Base-by-base conservation (phyloP, 176 grass and related monocot genomes). In the Carex myosuroides region DNA sequence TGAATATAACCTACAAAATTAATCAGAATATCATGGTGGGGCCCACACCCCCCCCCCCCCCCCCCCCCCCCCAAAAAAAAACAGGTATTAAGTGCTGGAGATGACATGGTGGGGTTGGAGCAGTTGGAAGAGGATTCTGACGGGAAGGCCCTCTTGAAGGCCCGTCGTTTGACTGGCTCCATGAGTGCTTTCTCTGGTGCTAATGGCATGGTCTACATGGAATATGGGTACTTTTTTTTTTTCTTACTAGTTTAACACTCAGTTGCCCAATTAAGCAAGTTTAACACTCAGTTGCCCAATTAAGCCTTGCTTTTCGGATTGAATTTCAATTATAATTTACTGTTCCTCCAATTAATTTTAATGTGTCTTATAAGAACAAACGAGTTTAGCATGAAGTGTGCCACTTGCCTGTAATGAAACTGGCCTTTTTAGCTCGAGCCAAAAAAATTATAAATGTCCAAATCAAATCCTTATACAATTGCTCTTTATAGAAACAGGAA, bases 61-160 rank as follows among this genome's bases (percentile, higher is more conserved):
- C 5, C 8, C 3, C 13, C 8, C 3, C 13, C 12, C 35, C 3
- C 35, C 5, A 44, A 20, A 21, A 42, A 42, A 70, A 14, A 37
- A 80, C 65, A 98, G 96, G 86, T 85, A n/a, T 62, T 98, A 81
- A 98, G 73, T 48, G 96, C 96, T 83, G 86, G 93, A 66, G 96
- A 98, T 90, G 96, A 98, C 64, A 89, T 92, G 86, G 92, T 95
- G 64, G 96, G 96, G 79, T 32, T 95, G 58, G 96, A 98, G 70
- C 91, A 93, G 33, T 85, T 98, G 85, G 92, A 98, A 90, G 92
- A 95, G 81, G 96, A 98, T 90, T 88, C 89, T 46, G 96, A 98
- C 70, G 96, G 93, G 53, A 98, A 95, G 80, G 91, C 96, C 48
- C 80, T 90, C 2, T 56, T 90, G 72, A 98, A 83, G 71, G 91